Evolutionary conservation across 768 basidiomycete species (phyloP).

Genomic region (Boletus patriciae): DNA sequence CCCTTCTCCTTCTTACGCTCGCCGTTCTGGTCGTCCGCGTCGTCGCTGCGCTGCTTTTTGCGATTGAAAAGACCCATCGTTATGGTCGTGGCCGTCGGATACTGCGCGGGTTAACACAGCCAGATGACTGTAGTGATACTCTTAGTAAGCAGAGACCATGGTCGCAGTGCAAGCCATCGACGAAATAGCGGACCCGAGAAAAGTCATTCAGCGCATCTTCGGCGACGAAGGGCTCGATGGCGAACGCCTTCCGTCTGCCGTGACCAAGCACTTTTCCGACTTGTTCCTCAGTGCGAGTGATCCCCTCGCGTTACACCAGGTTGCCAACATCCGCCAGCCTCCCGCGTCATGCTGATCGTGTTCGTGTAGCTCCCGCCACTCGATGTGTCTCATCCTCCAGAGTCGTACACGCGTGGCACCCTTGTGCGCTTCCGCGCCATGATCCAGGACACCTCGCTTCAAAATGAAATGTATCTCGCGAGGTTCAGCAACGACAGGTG

Average conservation of each 20-base stretch:
- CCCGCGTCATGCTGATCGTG: background rate
- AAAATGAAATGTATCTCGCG: constrained; percentile 71
- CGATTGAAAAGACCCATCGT: constrained; percentile 61
- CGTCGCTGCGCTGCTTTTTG: constrained; percentile 41
- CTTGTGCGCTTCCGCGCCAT: constrained; percentile 75
- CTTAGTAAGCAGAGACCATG: constrained; percentile 41
- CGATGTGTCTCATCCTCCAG: constrained; percentile 47
- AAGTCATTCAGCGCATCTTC: constrained; percentile 51
- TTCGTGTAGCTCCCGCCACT: constrained; percentile 57
- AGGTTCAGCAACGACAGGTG: constrained; percentile 41
- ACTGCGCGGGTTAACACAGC: constrained; percentile 9
- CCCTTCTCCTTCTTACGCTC: constrained; percentile 81
- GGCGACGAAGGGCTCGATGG: constrained; percentile 16
- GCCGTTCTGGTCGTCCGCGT: constrained; percentile 40
- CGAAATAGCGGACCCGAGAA: constrained; percentile 50
- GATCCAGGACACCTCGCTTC: constrained; percentile 79
- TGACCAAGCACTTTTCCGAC: constrained; percentile 46
- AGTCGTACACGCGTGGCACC: constrained; percentile 48
- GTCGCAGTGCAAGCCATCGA: constrained; percentile 50
- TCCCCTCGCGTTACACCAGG: constrained; percentile 26
- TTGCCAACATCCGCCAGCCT: constrained; percentile 13
- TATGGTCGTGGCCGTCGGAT: constrained; percentile 17
- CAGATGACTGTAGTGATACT: constrained; percentile 1
- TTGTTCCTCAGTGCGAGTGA: constrained; percentile 42
- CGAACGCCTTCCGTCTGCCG: constrained; percentile 37